Evolutionary conservation across 169 alveolate genomes (phyloP).

Genomic region (Eimeria maxima): DNA sequence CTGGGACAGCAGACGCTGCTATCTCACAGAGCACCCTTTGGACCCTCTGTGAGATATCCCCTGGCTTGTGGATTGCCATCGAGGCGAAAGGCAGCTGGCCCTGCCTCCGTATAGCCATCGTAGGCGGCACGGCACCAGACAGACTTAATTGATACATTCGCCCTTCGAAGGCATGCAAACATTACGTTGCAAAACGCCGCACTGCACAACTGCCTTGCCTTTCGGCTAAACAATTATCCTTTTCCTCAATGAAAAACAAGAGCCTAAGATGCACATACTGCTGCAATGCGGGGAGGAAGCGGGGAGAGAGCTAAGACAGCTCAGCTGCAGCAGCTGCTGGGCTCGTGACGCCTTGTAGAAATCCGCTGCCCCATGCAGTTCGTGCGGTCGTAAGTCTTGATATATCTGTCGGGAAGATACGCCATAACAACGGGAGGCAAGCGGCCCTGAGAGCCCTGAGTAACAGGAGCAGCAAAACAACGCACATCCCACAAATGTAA

Average conservation of each 20-base stretch:
- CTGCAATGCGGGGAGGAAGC: too few species aligned
- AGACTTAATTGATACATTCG: not conserved
- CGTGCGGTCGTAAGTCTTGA: constrained; percentile 52
- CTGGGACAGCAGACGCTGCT: too few species aligned
- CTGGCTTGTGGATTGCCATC: not conserved
- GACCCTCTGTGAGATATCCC: not conserved
- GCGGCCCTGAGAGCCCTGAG: constrained; percentile 20
- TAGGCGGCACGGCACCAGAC: too few species aligned
- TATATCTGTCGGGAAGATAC: constrained; percentile 52
- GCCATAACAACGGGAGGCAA: constrained; percentile 49
- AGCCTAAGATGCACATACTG: not conserved
- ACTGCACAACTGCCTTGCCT: not conserved
- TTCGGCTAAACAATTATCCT: not conserved
- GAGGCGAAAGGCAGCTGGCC: too few species aligned
- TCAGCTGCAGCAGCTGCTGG: not conserved
- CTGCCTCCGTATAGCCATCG: too few species aligned
- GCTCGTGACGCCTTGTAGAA: not conserved
- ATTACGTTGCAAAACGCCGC: not conserved
- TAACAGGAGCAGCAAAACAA: not conserved
- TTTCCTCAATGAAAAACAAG: too few species aligned
- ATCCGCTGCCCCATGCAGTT: constrained; percentile 46
- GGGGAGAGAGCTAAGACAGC: not conserved
- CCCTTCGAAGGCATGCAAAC: not conserved
- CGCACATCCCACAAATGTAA: not conserved
- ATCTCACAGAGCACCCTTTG: not conserved